These are phyloP conservation scores for Leptographium lundbergii DNA, from an alignment of 2,329 filamentous ascomycete genomes.

Conservation along the genomic window DNA sequence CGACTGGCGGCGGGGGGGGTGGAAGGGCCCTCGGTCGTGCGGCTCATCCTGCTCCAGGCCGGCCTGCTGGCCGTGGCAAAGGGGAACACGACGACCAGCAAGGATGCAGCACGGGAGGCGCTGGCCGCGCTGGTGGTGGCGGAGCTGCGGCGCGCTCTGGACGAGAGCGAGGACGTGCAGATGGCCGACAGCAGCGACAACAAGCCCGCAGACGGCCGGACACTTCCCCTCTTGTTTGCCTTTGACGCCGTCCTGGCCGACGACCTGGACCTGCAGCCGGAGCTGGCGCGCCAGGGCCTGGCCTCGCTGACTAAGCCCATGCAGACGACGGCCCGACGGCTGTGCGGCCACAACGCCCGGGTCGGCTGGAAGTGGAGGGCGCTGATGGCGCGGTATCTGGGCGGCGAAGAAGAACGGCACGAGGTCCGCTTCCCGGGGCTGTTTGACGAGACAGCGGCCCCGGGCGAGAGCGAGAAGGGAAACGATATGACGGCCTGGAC, in stretches of 20 bases:
- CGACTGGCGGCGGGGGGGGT: too few relatives aligned
- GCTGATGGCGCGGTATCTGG: conserved; percentile 27
- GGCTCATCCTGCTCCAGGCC: background rate
- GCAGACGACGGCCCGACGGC: conserved; percentile 10
- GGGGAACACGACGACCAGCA: background rate
- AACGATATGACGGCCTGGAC: background rate
- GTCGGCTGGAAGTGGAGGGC: conserved; percentile 32
- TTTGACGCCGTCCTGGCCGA: conserved; percentile 13
- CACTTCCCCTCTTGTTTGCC: conserved; percentile 12
- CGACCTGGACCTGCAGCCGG: conserved; percentile 10
- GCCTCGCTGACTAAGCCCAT: conserved; percentile 4
- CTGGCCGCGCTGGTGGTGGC: conserved; percentile 1
- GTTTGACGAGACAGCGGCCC: conserved; percentile 1
- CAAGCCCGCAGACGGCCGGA: background rate
- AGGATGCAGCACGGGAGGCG: background rate
- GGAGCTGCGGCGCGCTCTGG: conserved; percentile 1
- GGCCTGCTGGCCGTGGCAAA: background rate
- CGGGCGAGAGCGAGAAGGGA: background rate
- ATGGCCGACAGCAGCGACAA: background rate
- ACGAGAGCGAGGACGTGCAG: background rate
- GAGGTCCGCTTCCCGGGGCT: conserved; percentile 21
- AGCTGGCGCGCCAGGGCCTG: conserved; percentile 7
- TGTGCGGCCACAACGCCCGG: conserved; percentile 11
- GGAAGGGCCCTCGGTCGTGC: background rate
- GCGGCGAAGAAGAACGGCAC: conserved; percentile 19